Conservation (phyloP, 306 rosid species). For the Malus domestica region ASM211411v1 NC_041791.1:13235001-13235500, state of each 20-base stretch:
- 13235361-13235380: conserved; percentile 99
- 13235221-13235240: conserved; percentile 11
- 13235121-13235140: neutral
- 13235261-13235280: conserved; percentile 96
- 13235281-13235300: conserved; percentile 98
- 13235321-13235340: conserved; percentile 99
- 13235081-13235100: neutral
- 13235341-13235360: conserved; percentile 99
- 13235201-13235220: conserved; percentile 2
- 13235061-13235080: neutral
- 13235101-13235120: neutral
- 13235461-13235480: too few relatives aligned
- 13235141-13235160: neutral
- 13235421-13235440: too few relatives aligned
- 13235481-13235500: too few relatives aligned
- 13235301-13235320: conserved; percentile 99
- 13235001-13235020: neutral
- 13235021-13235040: neutral
- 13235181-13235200: neutral
- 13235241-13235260: conserved; percentile 79
- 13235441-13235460: too few relatives aligned
- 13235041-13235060: neutral
- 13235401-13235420: neutral
- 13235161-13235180: neutral
- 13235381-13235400: conserved; percentile 7